Evolutionary conservation across 768 basidiomycete genomes (phyloP).

Genomic region (Serendipita vermifera): DNA sequence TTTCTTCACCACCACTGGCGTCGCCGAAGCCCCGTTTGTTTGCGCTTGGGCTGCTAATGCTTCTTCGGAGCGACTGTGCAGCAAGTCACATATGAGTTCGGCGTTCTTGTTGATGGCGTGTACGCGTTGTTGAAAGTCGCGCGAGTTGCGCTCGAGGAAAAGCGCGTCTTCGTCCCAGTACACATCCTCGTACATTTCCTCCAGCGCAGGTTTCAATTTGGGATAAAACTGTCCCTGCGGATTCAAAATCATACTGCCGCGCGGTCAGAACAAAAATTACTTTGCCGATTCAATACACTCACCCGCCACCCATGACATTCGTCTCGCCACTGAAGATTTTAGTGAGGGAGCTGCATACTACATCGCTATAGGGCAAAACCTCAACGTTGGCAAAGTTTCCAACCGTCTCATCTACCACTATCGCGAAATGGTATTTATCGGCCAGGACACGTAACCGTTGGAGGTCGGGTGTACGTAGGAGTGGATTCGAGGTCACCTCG

Average conservation of each 20-base stretch:
- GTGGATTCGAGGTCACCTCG: conserved; percentile 92
- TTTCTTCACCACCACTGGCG: conserved; percentile 47
- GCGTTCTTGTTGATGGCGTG: conserved; percentile 68
- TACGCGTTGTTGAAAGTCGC: conserved; percentile 72
- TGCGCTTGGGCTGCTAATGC: neutral
- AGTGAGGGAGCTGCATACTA: conserved; percentile 82
- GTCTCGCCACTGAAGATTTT: conserved; percentile 92
- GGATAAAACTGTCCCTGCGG: conserved; percentile 59
- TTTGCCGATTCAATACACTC: conserved; percentile 18
- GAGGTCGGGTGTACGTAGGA: conserved; percentile 75
- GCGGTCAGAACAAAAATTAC: neutral
- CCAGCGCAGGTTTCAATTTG: conserved; percentile 47
- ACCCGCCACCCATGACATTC: conserved; percentile 99
- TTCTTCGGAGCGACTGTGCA: conserved; percentile 43
- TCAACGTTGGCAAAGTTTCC: conserved; percentile 93
- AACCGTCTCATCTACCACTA: conserved; percentile 89
- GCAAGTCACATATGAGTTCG: conserved; percentile 66
- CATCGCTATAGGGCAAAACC: conserved; percentile 71
- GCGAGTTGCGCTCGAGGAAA: conserved; percentile 96
- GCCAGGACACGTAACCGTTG: conserved; percentile 61
- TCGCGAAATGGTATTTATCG: conserved; percentile 74
- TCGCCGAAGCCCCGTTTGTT: neutral
- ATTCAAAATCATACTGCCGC: conserved; percentile 69
- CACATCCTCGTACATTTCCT: conserved; percentile 57
- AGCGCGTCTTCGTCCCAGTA: conserved; percentile 89